phyloP scores from a whole-genome alignment of 179 eudicot species.

The Spergularia azorica region DNA sequence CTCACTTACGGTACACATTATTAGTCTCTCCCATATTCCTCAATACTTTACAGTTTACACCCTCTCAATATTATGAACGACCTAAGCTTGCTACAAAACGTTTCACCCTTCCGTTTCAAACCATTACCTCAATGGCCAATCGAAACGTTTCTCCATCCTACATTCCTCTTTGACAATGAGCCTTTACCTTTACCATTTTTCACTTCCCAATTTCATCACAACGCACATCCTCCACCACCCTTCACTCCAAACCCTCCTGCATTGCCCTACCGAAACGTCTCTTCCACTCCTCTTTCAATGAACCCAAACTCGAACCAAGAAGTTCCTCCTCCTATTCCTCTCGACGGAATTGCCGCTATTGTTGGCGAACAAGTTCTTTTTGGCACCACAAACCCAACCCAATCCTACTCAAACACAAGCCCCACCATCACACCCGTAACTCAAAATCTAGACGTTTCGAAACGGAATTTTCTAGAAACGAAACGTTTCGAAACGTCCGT shows the following conservation, averaged over 20 bases:
- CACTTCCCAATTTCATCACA: background rate
- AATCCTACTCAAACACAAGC: background rate
- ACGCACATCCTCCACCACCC: background rate
- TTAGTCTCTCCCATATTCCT: no score
- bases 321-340: constrained; percentile 25
- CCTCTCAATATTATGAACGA: constrained; percentile 17
- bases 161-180: background rate
- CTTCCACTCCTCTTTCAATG: background rate
- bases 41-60: no score
- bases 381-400: constrained; percentile 28
- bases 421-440: background rate
- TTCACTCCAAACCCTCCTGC: background rate
- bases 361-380: constrained; percentile 67
- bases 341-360: constrained; percentile 85
- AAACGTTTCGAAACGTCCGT: constrained; percentile 18
- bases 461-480: no score
- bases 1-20: no score
- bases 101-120: constrained; percentile 13
- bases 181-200: background rate
- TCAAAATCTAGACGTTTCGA: background rate
- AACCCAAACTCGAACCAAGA: background rate
- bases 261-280: constrained; percentile 19
- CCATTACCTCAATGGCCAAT: background rate
- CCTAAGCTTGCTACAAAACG: constrained; percentile 5
- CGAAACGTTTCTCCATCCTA: constrained; percentile 23